These are phyloP conservation scores for Cyclocybe cylindracea DNA, from an alignment of 768 basidiomycete genomes.

Conservation along the genomic window DNA sequence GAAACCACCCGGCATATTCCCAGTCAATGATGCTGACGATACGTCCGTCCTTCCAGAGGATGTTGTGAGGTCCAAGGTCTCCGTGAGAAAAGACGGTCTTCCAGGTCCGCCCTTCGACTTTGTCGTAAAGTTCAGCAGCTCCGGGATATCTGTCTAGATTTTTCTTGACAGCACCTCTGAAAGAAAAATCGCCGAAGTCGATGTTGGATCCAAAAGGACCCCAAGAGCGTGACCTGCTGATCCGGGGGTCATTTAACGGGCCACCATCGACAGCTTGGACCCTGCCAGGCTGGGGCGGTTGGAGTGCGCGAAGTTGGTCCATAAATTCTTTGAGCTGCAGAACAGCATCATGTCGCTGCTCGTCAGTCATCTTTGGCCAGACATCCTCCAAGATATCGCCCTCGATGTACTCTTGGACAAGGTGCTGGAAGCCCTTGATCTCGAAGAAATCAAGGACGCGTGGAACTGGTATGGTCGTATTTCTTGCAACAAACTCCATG, in stretches of 20 bases:
- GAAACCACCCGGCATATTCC: slow-evolving; percentile 24
- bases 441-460: slow-evolving; percentile 12
- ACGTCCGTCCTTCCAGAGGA: slow-evolving; percentile 22
- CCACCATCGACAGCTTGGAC: slow-evolving; percentile 9
- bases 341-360: neutral
- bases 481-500: slow-evolving; percentile 19
- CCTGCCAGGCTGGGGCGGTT: slow-evolving; percentile 9
- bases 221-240: neutral
- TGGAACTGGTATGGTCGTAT: slow-evolving; percentile 24
- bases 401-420: slow-evolving; percentile 21
- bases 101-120: slow-evolving; percentile 2
- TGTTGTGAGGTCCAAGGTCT: slow-evolving; percentile 22
- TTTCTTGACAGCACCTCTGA: neutral
- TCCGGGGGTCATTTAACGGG: neutral
- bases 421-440: neutral
- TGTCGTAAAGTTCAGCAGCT: neutral
- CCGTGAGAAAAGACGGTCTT: slow-evolving; percentile 22
- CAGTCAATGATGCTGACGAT: slow-evolving; percentile 28
- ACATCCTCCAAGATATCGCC: slow-evolving; percentile 3
- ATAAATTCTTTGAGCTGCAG: slow-evolving; percentile 10
- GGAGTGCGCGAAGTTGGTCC: slow-evolving; percentile 13
- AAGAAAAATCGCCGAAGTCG: slow-evolving; percentile 1
- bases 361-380: slow-evolving; percentile 1
- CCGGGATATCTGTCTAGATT: neutral
- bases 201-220: slow-evolving; percentile 6